Base-by-base conservation (phyloP, 2,329 filamentous ascomycete species). In the Fusarium paranaense region DNA sequence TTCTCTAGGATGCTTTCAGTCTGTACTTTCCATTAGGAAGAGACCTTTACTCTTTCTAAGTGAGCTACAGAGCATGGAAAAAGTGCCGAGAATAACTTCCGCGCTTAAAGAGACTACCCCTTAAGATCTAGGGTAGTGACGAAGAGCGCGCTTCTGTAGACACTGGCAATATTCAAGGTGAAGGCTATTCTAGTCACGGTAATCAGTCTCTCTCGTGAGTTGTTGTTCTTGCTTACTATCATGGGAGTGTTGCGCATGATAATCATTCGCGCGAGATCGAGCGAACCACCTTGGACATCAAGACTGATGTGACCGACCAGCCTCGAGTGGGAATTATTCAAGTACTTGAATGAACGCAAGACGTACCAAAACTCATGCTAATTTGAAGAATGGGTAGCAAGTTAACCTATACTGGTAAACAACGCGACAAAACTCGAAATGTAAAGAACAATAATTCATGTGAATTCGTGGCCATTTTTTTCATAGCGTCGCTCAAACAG, bases 11-110 rank as follows among this genome's bases (percentile, higher is more conserved):
- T 5, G 4, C 47, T 2, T 32, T 14, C 2, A 32, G 47, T 2
- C 27, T 6, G 1, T n/a, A 2, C 4, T 20, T 8, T 3, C 4
- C 1, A 8, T 7, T 7, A 32, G 3, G 10, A 5, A 32, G 25
- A 32, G 10, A 2, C 14, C 0, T 7, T n/a, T 3, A 11, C 18
- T 52, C 3, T 6, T 18, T 52, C 18, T 30, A 16, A 18, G 18
- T 47, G 5, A 10, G 14, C 3, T 47, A 18, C 8, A 3, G 42
- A 6, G 2, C 4, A 47, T 16, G 10, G 6, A 3, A 6, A 5
- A 42, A 42, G 14, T 2, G 40, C 11, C 6, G 8, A 18, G 42
- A 27, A 47, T 10, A 5, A 5, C 42, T 27, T 2, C 42, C 22
- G 42, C 42, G 42, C 8, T 47, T 3, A 47, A 47, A 47, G 14